These are phyloP conservation scores for Nicotiana attenuata DNA, from an alignment of 257 asterid species.

Conservation along the genomic window DNA sequence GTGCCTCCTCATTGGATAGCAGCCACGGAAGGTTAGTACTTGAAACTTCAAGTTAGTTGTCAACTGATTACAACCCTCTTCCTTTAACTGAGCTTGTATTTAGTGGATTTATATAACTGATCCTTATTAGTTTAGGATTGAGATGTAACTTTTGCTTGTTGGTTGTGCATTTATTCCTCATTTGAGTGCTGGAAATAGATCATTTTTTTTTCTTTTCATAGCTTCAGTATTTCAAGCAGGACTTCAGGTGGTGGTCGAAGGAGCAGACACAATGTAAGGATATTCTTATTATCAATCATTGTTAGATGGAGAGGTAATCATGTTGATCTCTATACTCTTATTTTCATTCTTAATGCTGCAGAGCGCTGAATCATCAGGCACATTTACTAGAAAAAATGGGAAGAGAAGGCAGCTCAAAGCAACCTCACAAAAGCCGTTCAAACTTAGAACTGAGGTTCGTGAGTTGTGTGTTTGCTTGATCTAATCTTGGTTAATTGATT, in stretches of 20 bases:
- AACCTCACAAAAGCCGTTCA: slow-evolving; percentile 72
- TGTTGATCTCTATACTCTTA: slow-evolving; percentile 16
- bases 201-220: slow-evolving; percentile 20
- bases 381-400: slow-evolving; percentile 37
- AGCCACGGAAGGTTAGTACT: slow-evolving; percentile 57
- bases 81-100: not conserved
- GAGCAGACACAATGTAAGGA: slow-evolving; percentile 65
- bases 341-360: slow-evolving; percentile 23
- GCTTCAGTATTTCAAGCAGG: slow-evolving; percentile 45
- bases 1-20: slow-evolving; percentile 46
- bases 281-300: not conserved
- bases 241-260: slow-evolving; percentile 44
- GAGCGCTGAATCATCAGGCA: slow-evolving; percentile 65
- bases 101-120: not conserved
- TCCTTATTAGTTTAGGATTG: not conserved
- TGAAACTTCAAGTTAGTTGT: not conserved
- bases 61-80: not conserved
- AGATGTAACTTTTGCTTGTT: not conserved
- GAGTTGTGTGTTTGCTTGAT: not conserved
- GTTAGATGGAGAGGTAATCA: not conserved
- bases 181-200: not conserved
- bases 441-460: slow-evolving; percentile 75
- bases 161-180: not conserved
- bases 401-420: slow-evolving; percentile 50
- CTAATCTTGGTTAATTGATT: not conserved